Evolutionary conservation across 306 rosid species (phyloP).

Genomic region (Hylodesmum podocarpum): DNA sequence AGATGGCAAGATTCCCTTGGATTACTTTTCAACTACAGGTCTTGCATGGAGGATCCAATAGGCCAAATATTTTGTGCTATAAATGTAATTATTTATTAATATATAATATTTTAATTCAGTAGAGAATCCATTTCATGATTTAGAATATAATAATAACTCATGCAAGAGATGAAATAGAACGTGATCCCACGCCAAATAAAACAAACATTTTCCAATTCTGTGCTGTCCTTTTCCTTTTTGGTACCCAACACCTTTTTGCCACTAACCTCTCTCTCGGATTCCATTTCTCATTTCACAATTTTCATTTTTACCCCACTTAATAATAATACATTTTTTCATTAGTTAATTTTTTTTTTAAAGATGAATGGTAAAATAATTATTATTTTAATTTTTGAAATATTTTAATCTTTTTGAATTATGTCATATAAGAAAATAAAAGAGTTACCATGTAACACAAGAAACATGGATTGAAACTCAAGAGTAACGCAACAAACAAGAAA

Average conservation of each 20-base stretch:
- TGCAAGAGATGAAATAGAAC: neutral
- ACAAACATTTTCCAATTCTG: neutral
- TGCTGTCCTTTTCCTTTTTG: neutral
- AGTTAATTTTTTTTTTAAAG: no score
- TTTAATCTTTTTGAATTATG: no score
- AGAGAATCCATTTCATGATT: neutral
- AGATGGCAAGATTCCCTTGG: no score
- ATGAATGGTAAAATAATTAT: no score
- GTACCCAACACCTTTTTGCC: constrained; percentile 1
- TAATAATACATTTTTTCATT: no score
- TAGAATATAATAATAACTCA: neutral
- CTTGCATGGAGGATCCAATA: no score
- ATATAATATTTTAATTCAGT: no score
- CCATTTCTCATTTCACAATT: neutral
- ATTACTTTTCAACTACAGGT: no score
- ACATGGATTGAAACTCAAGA: neutral
- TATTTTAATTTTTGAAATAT: no score
- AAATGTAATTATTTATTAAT: no score
- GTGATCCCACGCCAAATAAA: neutral
- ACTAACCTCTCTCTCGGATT: constrained; percentile 5
- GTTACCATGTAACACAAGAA: no score
- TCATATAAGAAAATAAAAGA: neutral
- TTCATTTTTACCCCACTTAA: neutral
- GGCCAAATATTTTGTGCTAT: no score
- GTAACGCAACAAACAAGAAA: neutral